Base-by-base conservation (phyloP, 225 moss, liverwort and hornwort species). In the Takakia lepidozioides region DNA sequence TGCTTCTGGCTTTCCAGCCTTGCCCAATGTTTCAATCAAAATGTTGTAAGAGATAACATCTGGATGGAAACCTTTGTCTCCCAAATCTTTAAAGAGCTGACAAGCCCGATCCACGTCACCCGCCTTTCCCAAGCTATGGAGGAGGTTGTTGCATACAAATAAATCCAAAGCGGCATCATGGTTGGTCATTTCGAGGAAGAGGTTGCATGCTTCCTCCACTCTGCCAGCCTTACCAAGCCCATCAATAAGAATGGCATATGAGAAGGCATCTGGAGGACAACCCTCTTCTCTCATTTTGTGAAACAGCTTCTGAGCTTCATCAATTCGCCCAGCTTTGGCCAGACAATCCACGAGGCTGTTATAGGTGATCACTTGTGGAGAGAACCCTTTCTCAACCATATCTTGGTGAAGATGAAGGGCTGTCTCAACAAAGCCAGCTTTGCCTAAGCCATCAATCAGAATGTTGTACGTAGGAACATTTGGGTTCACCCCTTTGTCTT, bases 21-120 rank as follows among this genome's bases (percentile, higher is more conserved):
- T 61, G 28, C 76, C 66, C 15, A 76, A 50, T 0, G 64, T 53
- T 22, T 82, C 69, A 34, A 82, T 66, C 8, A 82, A 60, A 67
- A 69, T 73, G 2, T 76, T 73, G 46, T 65, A 73, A 1, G 82
- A 73, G 35, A 60, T 43, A 10, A 57, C 58, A 52, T 70, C 57
- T 10, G 76, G 82, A 6, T 8, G 19, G 6, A 73, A 30, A 36
- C 66, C 66, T 13, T 56, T 25, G 14, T n/a, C 27, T 52, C 42
- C 43, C 77, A 82, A 76, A 41, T 82, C 82, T 42, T 67, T 64
- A 60, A 72, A 73, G 14, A 76, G 52, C 8, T 38, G 43, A 52
- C 63, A 57, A 5, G 68, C 63, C 18, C 70, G 52, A 18, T 67
- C 38, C 43, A 77, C 37, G 35, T 57, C 59, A 37, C 70, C 70